phyloP scores from a whole-genome alignment of 345 rosid species.

The Zanthoxylum bungeanum region DNA sequence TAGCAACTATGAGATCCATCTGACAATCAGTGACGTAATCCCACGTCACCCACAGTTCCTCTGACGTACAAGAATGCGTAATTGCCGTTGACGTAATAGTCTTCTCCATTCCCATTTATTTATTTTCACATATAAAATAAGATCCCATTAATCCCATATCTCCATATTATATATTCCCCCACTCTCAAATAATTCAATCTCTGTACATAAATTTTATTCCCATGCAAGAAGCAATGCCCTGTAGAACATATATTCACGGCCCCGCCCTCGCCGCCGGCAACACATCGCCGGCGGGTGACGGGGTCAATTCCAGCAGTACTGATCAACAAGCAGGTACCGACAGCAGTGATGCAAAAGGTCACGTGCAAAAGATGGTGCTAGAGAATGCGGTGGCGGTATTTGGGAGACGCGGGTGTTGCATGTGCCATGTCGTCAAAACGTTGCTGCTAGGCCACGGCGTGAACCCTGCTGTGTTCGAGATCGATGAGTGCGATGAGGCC shows the following conservation, averaged over 20 bases:
- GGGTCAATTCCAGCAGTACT: background rate
- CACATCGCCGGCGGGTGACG: background rate
- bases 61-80: conserved; percentile 59
- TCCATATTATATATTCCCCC: too few species aligned
- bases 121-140: background rate
- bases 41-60: conserved; percentile 35
- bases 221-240: conserved; percentile 68
- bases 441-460: conserved; percentile 71
- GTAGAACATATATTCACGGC: conserved; percentile 23
- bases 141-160: too few species aligned
- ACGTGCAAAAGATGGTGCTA: conserved; percentile 36
- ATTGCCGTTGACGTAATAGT: conserved; percentile 55
- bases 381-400: conserved; percentile 65
- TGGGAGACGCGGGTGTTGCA: conserved; percentile 68
- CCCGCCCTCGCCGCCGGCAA: conserved; percentile 20
- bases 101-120: conserved; percentile 16
- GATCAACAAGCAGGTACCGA: background rate
- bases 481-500: conserved; percentile 53
- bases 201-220: background rate
- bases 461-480: conserved; percentile 62
- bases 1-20: conserved; percentile 29
- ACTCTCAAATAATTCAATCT: background rate
- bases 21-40: conserved; percentile 36
- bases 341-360: background rate
- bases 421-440: conserved; percentile 70